These are phyloP conservation scores for Funneliformis mosseae DNA, from an alignment of 192 early-diverging fungal genomes.

Conservation along the genomic window DNA sequence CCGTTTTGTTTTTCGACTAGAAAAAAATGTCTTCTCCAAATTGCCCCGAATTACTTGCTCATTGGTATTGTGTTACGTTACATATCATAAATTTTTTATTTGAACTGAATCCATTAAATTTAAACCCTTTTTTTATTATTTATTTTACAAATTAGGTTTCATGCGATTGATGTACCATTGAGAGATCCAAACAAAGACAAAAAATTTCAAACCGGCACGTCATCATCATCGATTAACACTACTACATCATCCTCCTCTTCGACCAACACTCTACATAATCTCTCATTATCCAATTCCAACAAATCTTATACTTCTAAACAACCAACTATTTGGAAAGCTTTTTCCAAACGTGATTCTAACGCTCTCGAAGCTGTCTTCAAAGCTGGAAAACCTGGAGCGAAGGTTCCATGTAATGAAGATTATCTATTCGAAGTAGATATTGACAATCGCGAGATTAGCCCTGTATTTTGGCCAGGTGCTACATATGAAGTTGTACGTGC, in stretches of 20 bases:
- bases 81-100: background rate
- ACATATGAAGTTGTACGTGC: constrained; percentile 79
- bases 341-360: constrained; percentile 58
- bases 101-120: background rate
- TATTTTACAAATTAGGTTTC: background rate
- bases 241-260: background rate
- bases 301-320: background rate
- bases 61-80: background rate
- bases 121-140: background rate
- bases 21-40: background rate
- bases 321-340: constrained; percentile 40
- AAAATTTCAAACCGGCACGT: background rate
- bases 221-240: background rate
- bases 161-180: background rate
- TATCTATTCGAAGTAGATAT: constrained; percentile 81
- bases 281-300: background rate
- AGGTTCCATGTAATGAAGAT: constrained; percentile 76
- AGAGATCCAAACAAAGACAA: background rate
- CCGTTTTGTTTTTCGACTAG: background rate
- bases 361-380: constrained; percentile 58
- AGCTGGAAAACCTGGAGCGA: constrained; percentile 38
- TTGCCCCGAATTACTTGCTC: background rate
- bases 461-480: constrained; percentile 79
- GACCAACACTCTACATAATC: too few relatives aligned
- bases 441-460: constrained; percentile 60